Conservation (phyloP, 495 filamentous ascomycete species). For the Neurospora pannonica region DNA sequence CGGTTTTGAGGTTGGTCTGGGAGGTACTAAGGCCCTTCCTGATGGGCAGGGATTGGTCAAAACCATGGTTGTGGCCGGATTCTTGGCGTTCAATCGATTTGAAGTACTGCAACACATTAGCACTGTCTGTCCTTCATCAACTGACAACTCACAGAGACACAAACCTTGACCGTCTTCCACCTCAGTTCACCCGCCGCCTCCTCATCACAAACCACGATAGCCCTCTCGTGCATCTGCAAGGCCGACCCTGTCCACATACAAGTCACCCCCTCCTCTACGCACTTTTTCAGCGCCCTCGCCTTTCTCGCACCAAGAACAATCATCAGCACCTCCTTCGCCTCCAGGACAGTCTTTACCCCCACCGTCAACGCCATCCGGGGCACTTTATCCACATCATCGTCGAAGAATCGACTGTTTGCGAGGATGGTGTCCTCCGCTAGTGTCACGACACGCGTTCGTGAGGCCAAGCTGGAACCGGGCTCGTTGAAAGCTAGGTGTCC, state of each 20-base stretch:
- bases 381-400: conserved; percentile 58
- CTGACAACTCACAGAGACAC: background rate
- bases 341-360: conserved; percentile 78
- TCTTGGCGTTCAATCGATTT: conserved; percentile 48
- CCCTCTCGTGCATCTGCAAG: conserved; percentile 69
- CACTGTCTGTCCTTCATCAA: background rate
- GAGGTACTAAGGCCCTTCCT: conserved; percentile 30
- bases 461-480: conserved; percentile 70
- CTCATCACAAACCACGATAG: conserved; percentile 75
- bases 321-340: conserved; percentile 72
- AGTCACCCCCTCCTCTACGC: conserved; percentile 73
- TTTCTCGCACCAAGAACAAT: conserved; percentile 76
- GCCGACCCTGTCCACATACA: conserved; percentile 85
- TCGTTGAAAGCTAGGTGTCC: conserved; percentile 90
- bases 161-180: conserved; percentile 73
- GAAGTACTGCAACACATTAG: conserved; percentile 44
- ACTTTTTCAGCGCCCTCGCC: conserved; percentile 68
- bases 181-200: conserved; percentile 76
- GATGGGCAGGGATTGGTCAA: conserved; percentile 49
- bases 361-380: conserved; percentile 80
- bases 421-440: conserved; percentile 80
- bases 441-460: conserved; percentile 76
- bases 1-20: conserved; percentile 4
- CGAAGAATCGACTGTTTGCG: conserved; percentile 79
- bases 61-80: conserved; percentile 46